These are phyloP conservation scores for Paracoccidioides brasiliensis DNA, from an alignment of 2,329 filamentous ascomycete species.

Conservation along the genomic window DNA sequence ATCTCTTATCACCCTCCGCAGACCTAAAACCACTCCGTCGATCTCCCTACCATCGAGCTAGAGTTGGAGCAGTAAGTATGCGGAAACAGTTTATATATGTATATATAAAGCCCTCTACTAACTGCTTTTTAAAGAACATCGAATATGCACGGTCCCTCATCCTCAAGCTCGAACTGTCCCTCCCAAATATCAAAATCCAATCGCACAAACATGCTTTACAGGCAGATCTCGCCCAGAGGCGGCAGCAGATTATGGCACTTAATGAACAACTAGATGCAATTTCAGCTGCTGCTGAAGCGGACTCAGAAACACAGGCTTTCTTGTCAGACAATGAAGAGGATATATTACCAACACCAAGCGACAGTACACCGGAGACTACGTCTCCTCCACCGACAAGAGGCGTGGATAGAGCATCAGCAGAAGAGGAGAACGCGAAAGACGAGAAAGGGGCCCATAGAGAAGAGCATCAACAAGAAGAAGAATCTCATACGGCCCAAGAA, in stretches of 20 bases:
- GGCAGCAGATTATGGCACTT: slow-evolving; percentile 22
- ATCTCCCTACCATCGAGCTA: slow-evolving; percentile 31
- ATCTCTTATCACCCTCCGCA: slow-evolving; percentile 28
- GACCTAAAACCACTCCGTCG: slow-evolving; percentile 26
- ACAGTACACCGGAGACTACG: slow-evolving; percentile 7
- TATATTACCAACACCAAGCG: slow-evolving; percentile 18
- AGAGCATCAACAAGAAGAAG: not conserved
- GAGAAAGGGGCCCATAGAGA: not conserved
- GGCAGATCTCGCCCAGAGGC: slow-evolving; percentile 28
- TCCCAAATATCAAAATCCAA: slow-evolving; percentile 28
- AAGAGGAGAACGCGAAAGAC: slow-evolving; percentile 3
- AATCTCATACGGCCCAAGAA: slow-evolving; percentile 3
- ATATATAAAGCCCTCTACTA: not conserved
- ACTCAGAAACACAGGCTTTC: slow-evolving; percentile 7
- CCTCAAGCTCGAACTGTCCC: slow-evolving; percentile 27
- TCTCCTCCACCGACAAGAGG: slow-evolving; percentile 3
- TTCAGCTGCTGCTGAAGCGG: slow-evolving; percentile 14
- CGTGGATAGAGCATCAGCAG: not conserved
- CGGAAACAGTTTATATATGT: not conserved
- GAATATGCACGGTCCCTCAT: slow-evolving; percentile 33
- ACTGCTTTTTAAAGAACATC: slow-evolving; percentile 24
- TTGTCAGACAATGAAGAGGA: slow-evolving; percentile 14
- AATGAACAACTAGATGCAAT: slow-evolving; percentile 23
- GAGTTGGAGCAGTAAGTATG: slow-evolving; percentile 26
- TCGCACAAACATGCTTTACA: slow-evolving; percentile 28